phyloP scores from a whole-genome alignment of 1,284 basidiomycete species.

The Boletellus sp. region DNA sequence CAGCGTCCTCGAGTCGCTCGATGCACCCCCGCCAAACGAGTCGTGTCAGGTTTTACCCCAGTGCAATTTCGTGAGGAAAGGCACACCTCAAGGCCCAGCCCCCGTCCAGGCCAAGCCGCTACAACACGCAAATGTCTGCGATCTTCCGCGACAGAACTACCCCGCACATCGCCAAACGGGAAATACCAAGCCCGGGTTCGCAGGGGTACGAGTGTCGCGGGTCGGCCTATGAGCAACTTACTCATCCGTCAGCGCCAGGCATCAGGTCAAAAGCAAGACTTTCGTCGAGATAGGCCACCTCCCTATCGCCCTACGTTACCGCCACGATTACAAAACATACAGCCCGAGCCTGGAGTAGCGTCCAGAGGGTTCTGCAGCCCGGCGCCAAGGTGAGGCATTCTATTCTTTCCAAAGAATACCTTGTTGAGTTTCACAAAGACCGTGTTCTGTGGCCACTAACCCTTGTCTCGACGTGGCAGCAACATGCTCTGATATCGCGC shows the following conservation, averaged over 20 bases:
- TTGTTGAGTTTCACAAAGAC: slow-evolving; percentile 10
- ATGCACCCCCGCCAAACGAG: background rate
- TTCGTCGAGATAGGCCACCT: background rate
- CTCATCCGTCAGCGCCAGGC: background rate
- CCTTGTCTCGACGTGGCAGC: background rate
- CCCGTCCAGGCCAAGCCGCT: background rate
- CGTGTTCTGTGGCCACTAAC: background rate
- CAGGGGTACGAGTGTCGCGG: slow-evolving; percentile 5
- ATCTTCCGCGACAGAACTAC: slow-evolving; percentile 1
- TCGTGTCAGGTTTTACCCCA: background rate
- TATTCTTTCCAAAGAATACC: background rate
- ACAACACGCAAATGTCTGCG: background rate
- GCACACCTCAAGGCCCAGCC: background rate
- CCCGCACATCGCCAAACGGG: background rate
- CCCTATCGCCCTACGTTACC: background rate
- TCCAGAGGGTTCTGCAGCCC: background rate
- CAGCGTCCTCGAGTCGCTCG: background rate
- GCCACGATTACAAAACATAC: slow-evolving; percentile 8
- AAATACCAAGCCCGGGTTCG: background rate
- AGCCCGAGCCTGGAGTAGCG: background rate
- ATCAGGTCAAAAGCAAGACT: background rate
- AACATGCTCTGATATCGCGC: background rate
- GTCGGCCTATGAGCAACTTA: background rate
- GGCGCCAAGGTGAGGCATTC: slow-evolving; percentile 7
- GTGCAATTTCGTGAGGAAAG: background rate